These are phyloP conservation scores for Candolleomyces aberdarensis DNA, from an alignment of 768 basidiomycete species.

Conservation along the genomic window DNA sequence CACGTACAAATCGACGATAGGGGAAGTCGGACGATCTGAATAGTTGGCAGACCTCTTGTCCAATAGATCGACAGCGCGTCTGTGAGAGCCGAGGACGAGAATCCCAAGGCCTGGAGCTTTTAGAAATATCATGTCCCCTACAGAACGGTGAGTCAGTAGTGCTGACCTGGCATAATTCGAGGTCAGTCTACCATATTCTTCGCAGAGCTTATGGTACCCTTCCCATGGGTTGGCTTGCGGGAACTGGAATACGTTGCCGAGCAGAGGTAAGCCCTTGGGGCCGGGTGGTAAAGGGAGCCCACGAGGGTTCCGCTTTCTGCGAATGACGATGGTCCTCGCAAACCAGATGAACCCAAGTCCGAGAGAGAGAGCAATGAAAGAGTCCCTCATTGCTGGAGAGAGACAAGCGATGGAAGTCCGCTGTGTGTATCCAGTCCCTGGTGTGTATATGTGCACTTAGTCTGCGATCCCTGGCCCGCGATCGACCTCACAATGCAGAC, in stretches of 20 bases:
- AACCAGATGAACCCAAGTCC: too few relatives aligned
- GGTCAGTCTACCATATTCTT: conserved; percentile 27
- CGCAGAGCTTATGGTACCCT: conserved; percentile 33
- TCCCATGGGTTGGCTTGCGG: conserved; percentile 36
- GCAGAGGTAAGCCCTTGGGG: conserved; percentile 35
- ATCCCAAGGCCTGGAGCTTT: conserved; percentile 22
- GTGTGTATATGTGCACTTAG: too few relatives aligned
- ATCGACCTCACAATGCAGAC: too few relatives aligned
- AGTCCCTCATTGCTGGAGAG: too few relatives aligned
- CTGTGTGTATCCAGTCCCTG: too few relatives aligned
- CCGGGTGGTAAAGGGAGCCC: conserved; percentile 31
- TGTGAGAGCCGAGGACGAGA: conserved; percentile 22
- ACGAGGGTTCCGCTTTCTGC: neutral
- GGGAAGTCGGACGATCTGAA: conserved; percentile 15
- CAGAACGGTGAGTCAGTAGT: neutral
- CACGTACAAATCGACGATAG: neutral
- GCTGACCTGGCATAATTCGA: too few relatives aligned
- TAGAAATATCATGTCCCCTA: conserved; percentile 18
- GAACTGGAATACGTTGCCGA: conserved; percentile 45
- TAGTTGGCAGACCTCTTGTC: conserved; percentile 26
- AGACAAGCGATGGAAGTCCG: too few relatives aligned
- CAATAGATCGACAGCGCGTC: conserved; percentile 22
- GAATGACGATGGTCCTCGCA: neutral
- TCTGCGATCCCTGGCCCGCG: too few relatives aligned
- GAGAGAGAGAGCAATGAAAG: too few relatives aligned